These are phyloP conservation scores for Boletus rubroflammeus DNA, from an alignment of 768 basidiomycete genomes.

Conservation along the genomic window DNA sequence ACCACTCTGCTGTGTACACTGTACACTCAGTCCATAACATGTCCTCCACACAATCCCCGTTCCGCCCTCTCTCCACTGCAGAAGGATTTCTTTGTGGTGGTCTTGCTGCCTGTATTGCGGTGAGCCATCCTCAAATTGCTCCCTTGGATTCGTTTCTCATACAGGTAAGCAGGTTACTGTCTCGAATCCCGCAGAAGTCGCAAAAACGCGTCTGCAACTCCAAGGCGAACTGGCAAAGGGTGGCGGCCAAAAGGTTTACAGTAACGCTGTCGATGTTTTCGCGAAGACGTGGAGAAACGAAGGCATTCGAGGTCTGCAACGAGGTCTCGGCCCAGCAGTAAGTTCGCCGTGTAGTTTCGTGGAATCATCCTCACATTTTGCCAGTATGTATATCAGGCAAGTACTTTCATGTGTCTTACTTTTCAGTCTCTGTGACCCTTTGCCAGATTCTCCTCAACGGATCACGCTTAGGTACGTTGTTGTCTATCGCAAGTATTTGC, in stretches of 20 bases:
- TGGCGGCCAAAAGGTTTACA: conserved; percentile 75
- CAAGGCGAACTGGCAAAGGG: conserved; percentile 90
- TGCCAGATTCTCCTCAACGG: conserved; percentile 86
- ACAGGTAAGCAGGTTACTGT: conserved; percentile 59
- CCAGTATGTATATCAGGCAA: conserved; percentile 89
- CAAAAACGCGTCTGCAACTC: conserved; percentile 93
- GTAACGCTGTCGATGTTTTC: conserved; percentile 82
- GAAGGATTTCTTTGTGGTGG: conserved; percentile 91
- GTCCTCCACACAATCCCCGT: conserved; percentile 11
- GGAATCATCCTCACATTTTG: conserved; percentile 7
- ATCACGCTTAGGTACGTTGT: conserved; percentile 69
- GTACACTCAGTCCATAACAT: conserved; percentile 9
- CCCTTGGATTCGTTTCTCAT: conserved; percentile 6
- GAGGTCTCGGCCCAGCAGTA: conserved; percentile 88
- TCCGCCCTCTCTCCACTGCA: conserved; percentile 51
- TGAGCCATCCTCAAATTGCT: conserved; percentile 29
- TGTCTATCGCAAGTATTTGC: not conserved
- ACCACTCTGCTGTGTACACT: not conserved
- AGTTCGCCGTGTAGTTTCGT: conserved; percentile 21
- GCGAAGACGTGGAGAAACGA: conserved; percentile 87
- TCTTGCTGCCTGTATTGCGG: conserved; percentile 87
- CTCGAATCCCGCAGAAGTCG: conserved; percentile 70
- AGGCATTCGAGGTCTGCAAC: conserved; percentile 86
- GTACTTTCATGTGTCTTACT: conserved; percentile 16
- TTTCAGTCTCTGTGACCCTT: conserved; percentile 4